Evolutionary conservation across 73 alveolate genomes (phyloP), one percentile per base, ranked within the genome.

Genomic region (Blepharisma japonicum): DNA sequence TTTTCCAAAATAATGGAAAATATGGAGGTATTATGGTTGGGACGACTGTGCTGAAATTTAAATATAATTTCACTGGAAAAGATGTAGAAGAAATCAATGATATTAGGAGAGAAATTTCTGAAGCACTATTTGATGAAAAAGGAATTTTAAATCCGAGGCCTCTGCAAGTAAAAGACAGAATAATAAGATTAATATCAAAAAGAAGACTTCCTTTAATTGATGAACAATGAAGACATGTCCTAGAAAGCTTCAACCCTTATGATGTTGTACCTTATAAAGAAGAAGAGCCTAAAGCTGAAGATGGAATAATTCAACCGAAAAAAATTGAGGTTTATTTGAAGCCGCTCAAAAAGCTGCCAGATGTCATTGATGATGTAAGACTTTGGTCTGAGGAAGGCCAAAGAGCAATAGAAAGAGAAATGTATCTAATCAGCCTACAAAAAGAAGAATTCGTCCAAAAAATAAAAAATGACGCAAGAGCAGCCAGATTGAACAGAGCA

Each of bases 31-130:
- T 61, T 25, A 61, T 8, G 23, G 74, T 25, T 2, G 46, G 46
- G 38, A n/a, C 38, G 5, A 20, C n/a, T 25, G 49, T 9, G 11
- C 14, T 61, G 39, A 20, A 25, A 39, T 61, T 61, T 25, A 61
- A 25, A 14, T 25, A 20, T 61, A 61, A n/a, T 3, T 61, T 61
- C 23, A 20, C 74, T 8, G 74, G 74, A 25, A 61, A 61, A 25
- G 74, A 61, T 61, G 23, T 61, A 14, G 74, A 61, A 61, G 74
- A 61, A 25, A 61, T 61, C 23, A 61, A 61, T 61, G 74, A 61
- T 18, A 61, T 61, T 2, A 14, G 74, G 11, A 14, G 5, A 25
- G 74, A 61, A 9, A 61, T 61, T 14, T 61, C 74, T 14, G 74
- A 61, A 61, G 74, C 74, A 14, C 5, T 61, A 25, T 61, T 61